Conservation (phyloP, 495 filamentous ascomycete species). For the Niebla homalea region DNA sequence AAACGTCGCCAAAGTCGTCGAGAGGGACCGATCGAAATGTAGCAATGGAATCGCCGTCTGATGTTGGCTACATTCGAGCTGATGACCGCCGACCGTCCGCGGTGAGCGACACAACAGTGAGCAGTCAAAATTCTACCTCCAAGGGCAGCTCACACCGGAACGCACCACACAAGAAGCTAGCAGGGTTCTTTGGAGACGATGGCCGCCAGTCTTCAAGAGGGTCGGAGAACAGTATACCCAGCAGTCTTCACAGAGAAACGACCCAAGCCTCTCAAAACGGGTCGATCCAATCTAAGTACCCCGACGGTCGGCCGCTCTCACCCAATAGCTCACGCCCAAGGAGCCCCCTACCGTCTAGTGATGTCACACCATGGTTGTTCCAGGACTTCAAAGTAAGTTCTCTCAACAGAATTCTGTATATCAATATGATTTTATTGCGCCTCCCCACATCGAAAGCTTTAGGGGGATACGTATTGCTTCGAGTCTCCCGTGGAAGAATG, state of each 20-base stretch:
- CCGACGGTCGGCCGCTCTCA: slow-evolving; percentile 32
- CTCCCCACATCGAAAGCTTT: too few species aligned
- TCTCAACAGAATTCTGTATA: background rate
- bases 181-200: slow-evolving; percentile 83
- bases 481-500: too few species aligned
- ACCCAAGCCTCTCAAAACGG: slow-evolving; percentile 51
- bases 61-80: slow-evolving; percentile 38
- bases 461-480: too few species aligned
- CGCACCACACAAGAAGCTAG: slow-evolving; percentile 49
- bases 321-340: slow-evolving; percentile 58
- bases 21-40: slow-evolving; percentile 47
- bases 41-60: slow-evolving; percentile 54
- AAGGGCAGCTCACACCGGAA: slow-evolving; percentile 51
- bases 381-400: slow-evolving; percentile 67
- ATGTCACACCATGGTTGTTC: slow-evolving; percentile 91
- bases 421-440: too few species aligned
- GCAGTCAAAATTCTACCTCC: slow-evolving; percentile 79
- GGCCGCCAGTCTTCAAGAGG: slow-evolving; percentile 45
- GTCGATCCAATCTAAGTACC: slow-evolving; percentile 52
- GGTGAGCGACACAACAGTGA: slow-evolving; percentile 66
- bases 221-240: slow-evolving; percentile 58
- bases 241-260: slow-evolving; percentile 33
- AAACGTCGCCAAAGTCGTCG: slow-evolving; percentile 54
- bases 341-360: slow-evolving; percentile 77
- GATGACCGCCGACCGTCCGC: slow-evolving; percentile 82